These are phyloP conservation scores for Rubus idaeus DNA, from an alignment of 306 rosid genomes.

Conservation along the genomic window DNA sequence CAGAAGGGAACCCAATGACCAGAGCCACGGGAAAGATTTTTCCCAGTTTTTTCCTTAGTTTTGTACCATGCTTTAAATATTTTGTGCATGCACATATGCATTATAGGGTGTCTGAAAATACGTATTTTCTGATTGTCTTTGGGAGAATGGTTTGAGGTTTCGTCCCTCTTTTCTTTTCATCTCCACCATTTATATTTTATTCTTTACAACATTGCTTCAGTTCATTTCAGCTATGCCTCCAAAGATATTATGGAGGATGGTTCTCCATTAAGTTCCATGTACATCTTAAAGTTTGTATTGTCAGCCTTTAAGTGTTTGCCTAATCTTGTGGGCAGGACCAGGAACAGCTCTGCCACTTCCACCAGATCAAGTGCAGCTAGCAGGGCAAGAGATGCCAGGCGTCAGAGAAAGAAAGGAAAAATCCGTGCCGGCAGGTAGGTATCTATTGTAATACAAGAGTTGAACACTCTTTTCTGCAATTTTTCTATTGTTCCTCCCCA, in stretches of 20 bases:
- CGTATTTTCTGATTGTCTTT: no score
- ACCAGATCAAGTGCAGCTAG: conserved; percentile 61
- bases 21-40: neutral
- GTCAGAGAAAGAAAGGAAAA: conserved; percentile 91
- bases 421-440: conserved; percentile 93
- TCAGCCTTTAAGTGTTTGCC: conserved; percentile 27
- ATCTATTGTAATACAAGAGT: neutral
- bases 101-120: neutral
- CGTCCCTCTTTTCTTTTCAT: neutral
- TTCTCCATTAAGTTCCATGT: conserved; percentile 2
- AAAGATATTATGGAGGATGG: neutral
- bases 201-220: neutral
- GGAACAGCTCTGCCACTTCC: conserved; percentile 66
- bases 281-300: neutral
- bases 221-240: neutral
- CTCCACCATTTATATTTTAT: neutral
- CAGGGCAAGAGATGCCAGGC: conserved; percentile 79
- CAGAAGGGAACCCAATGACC: neutral
- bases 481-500: neutral
- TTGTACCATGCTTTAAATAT: neutral
- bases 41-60: neutral
- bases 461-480: neutral
- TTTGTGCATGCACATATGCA: neutral
- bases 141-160: no score
- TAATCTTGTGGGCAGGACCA: conserved; percentile 57